phyloP scores from a whole-genome alignment of 2,329 filamentous ascomycete species.

The Nectriaceae sp. region DNA sequence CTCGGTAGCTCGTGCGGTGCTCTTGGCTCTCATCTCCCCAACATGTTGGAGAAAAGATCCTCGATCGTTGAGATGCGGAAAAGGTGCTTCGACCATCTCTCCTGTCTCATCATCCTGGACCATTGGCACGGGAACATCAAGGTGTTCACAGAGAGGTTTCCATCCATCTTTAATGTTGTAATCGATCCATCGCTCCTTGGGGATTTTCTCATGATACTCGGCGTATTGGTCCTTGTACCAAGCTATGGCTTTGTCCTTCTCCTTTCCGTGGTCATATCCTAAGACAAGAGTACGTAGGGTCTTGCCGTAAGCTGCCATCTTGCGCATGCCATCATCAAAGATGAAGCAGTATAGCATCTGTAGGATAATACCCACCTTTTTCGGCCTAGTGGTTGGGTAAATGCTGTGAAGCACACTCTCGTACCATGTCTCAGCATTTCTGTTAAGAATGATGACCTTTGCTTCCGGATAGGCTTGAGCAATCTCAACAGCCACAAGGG shows the following conservation, averaged over 20 bases:
- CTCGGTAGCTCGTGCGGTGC: slow-evolving; percentile 23
- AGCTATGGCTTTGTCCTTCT: slow-evolving; percentile 39
- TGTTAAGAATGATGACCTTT: slow-evolving; percentile 41
- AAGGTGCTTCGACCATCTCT: slow-evolving; percentile 33
- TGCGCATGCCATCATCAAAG: slow-evolving; percentile 27
- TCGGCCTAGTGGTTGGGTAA: slow-evolving; percentile 31
- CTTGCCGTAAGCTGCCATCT: slow-evolving; percentile 30
- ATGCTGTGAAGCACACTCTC: slow-evolving; percentile 29
- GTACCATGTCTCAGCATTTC: slow-evolving; percentile 40
- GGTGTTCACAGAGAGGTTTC: slow-evolving; percentile 42
- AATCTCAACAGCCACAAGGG: slow-evolving; percentile 48
- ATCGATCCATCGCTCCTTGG: slow-evolving; percentile 38
- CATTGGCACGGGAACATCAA: slow-evolving; percentile 39
- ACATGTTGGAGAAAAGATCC: slow-evolving; percentile 22
- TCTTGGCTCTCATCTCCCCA: slow-evolving; percentile 8
- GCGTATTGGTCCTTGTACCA: slow-evolving; percentile 41
- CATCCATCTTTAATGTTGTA: slow-evolving; percentile 42
- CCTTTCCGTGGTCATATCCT: slow-evolving; percentile 33
- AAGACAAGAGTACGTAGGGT: slow-evolving; percentile 28
- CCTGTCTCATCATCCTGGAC: slow-evolving; percentile 33
- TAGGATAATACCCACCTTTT: slow-evolving; percentile 25
- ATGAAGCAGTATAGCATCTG: slow-evolving; percentile 31
- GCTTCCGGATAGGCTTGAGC: slow-evolving; percentile 37
- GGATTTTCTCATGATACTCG: slow-evolving; percentile 37
- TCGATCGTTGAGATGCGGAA: slow-evolving; percentile 36